Evolutionary conservation across 2,329 filamentous ascomycete genomes (phyloP).

Genomic region (Xylaria arbuscula): DNA sequence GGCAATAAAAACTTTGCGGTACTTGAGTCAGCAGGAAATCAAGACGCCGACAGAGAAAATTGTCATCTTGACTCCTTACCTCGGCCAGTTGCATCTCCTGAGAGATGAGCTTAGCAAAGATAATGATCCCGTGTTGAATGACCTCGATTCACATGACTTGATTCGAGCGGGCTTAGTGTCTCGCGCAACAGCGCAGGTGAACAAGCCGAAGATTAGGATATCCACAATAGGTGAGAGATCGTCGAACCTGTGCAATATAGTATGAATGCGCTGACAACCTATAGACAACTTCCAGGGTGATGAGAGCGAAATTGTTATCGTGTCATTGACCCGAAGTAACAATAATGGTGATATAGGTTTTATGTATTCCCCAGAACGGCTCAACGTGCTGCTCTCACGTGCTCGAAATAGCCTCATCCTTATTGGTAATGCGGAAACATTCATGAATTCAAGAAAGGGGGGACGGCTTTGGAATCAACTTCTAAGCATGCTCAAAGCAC

Average conservation of each 20-base stretch:
- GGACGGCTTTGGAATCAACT: conserved; percentile 67
- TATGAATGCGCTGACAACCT: conserved; percentile 13
- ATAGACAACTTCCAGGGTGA: conserved; percentile 83
- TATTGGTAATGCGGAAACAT: conserved; percentile 76
- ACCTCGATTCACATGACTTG: conserved; percentile 73
- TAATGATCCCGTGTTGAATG: conserved; percentile 74
- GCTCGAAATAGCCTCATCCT: conserved; percentile 73
- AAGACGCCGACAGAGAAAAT: conserved; percentile 64
- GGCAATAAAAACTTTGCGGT: conserved; percentile 72
- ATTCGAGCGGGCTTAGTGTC: conserved; percentile 71
- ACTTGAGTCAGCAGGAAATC: conserved; percentile 78
- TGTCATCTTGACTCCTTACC: conserved; percentile 77
- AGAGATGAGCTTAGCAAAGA: conserved; percentile 63
- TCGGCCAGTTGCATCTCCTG: conserved; percentile 73
- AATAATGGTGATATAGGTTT: conserved; percentile 73
- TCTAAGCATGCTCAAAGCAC: conserved; percentile 65
- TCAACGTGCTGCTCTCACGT: conserved; percentile 77
- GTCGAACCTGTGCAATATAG: neutral
- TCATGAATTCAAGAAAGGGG: conserved; percentile 64
- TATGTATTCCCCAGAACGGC: conserved; percentile 70
- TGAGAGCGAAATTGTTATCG: conserved; percentile 79
- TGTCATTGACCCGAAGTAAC: conserved; percentile 76
- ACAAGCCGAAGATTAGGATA: conserved; percentile 66
- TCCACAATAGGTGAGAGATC: conserved; percentile 74
- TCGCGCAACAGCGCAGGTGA: conserved; percentile 60